Conservation (phyloP, 2,329 filamentous ascomycete species). For the Tetracladium maxilliforme region DNA sequence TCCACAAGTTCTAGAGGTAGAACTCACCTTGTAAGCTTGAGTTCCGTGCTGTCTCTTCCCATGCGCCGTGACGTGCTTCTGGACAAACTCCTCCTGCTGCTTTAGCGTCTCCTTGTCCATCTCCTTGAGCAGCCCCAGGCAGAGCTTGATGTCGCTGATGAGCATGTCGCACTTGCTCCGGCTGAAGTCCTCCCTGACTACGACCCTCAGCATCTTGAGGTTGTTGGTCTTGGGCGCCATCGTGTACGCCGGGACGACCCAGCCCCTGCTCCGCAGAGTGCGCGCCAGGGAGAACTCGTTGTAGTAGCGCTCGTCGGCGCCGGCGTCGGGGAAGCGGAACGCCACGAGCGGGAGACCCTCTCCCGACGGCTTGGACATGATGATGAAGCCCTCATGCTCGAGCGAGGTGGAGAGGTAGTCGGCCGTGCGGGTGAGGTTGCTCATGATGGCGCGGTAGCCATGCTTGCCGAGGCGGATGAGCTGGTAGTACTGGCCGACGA, state of each 20-base stretch:
- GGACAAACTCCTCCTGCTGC: conserved; percentile 52
- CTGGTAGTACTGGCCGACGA: conserved; percentile 96
- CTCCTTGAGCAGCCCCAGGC: conserved; percentile 52
- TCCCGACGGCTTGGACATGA: conserved; percentile 72
- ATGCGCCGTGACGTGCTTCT: conserved; percentile 33
- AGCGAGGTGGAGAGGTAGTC: conserved; percentile 73
- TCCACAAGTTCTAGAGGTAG: conserved; percentile 4
- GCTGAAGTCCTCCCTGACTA: conserved; percentile 86
- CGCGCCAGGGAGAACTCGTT: conserved; percentile 74
- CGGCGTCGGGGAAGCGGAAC: conserved; percentile 53
- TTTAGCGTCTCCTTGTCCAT: conserved; percentile 62
- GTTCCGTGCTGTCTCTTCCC: conserved; percentile 37
- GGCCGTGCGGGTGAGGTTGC: conserved; percentile 77
- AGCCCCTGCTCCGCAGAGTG: conserved; percentile 71
- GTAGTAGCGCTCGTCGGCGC: conserved; percentile 39
- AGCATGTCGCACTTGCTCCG: conserved; percentile 68
- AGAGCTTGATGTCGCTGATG: conserved; percentile 65
- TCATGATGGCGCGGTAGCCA: conserved; percentile 87
- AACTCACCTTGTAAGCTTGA: conserved; percentile 6
- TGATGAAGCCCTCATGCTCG: conserved; percentile 63
- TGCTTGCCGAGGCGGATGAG: conserved; percentile 87
- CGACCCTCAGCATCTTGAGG: conserved; percentile 83
- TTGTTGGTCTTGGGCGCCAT: conserved; percentile 81
- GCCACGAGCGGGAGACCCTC: conserved; percentile 79
- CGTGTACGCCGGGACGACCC: conserved; percentile 92